Evolutionary conservation across 2,329 filamentous ascomycete genomes (phyloP).

Genomic region (Hypoxylon sp.): DNA sequence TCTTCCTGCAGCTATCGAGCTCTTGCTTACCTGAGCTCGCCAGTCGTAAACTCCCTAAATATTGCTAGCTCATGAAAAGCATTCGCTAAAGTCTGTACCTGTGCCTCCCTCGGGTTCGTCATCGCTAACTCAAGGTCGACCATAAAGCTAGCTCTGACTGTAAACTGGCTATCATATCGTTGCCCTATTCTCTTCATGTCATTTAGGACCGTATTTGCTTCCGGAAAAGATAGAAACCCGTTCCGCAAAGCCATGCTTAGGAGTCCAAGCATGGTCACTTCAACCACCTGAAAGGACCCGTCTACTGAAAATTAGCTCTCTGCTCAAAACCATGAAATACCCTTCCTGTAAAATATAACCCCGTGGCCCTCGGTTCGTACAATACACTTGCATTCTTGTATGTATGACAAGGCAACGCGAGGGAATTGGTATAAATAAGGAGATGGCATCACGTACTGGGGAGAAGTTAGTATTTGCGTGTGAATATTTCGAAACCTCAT

Average conservation of each 20-base stretch:
- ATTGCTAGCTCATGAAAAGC: conserved; percentile 43
- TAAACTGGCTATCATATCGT: conserved; percentile 34
- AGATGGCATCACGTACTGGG: conserved; percentile 33
- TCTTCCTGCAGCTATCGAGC: conserved; percentile 22
- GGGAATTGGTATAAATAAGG: conserved; percentile 4
- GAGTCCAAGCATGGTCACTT: conserved; percentile 48
- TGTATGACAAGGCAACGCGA: background rate
- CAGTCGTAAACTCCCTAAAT: conserved; percentile 44
- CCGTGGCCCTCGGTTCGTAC: conserved; percentile 1
- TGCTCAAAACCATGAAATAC: background rate
- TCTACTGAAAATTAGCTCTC: conserved; percentile 34
- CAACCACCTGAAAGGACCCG: conserved; percentile 47
- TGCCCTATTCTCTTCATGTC: conserved; percentile 39
- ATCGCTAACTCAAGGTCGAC: conserved; percentile 44
- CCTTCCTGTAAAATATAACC: background rate
- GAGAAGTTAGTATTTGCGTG: conserved; percentile 25
- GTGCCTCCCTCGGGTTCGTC: conserved; percentile 42
- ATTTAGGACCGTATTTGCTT: conserved; percentile 37
- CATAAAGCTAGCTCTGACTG: conserved; percentile 41
- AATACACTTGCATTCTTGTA: conserved; percentile 1
- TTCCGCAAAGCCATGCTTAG: conserved; percentile 50
- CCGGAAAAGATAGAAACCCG: conserved; percentile 37
- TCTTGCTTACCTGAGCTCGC: conserved; percentile 43
- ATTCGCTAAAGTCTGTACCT: conserved; percentile 39
- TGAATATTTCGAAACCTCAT: background rate